These are phyloP conservation scores for Clavariopsis aquatica DNA, from an alignment of 495 filamentous ascomycete genomes.

Conservation along the genomic window DNA sequence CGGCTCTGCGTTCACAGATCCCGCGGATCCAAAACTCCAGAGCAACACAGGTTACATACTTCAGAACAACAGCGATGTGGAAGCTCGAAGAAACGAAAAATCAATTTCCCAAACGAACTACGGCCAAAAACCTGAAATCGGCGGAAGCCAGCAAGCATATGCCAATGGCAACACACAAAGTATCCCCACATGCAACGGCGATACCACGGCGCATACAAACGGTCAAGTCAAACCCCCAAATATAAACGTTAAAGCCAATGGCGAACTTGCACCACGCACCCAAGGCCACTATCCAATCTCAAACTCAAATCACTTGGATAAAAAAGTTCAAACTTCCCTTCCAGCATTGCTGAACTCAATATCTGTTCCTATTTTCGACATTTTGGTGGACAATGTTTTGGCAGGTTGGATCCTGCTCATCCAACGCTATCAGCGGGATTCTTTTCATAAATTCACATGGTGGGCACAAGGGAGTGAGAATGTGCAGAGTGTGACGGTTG, in stretches of 20 bases:
- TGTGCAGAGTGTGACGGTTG: neutral
- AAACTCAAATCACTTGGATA: neutral
- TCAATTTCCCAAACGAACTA: neutral
- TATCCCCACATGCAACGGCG: too few relatives aligned
- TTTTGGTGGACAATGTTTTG: neutral
- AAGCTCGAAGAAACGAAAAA: neutral
- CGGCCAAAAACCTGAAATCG: too few relatives aligned
- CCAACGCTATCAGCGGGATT: conserved; percentile 2
- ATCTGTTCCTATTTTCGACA: neutral
- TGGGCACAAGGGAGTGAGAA: neutral
- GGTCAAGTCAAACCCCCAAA: neutral
- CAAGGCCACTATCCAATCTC: neutral
- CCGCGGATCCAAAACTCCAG: too few relatives aligned
- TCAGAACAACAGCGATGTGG: too few relatives aligned
- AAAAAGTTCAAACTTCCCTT: neutral
- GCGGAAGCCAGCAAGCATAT: too few relatives aligned
- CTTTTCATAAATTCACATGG: conserved; percentile 1
- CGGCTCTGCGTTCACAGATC: neutral
- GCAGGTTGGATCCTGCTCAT: conserved; percentile 9
- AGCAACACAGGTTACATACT: too few relatives aligned
- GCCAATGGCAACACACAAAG: too few relatives aligned
- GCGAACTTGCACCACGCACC: neutral
- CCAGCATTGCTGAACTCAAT: neutral
- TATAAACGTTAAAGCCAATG: neutral
- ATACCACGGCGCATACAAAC: neutral